phyloP scores from a whole-genome alignment of 1,284 basidiomycete genomes.

The Ceratobasidium sp. region DNA sequence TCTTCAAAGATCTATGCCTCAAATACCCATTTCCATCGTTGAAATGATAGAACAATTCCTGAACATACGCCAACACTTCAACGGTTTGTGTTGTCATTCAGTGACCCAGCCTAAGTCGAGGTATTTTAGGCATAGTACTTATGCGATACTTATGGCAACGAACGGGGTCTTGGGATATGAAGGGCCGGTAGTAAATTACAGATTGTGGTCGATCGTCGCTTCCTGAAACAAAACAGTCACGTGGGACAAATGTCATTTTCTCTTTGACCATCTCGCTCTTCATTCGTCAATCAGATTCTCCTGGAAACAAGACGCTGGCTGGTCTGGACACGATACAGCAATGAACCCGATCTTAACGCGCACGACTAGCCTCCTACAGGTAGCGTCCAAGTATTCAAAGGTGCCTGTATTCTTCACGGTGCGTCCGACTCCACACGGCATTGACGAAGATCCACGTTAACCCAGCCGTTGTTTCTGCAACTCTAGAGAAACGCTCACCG shows the following conservation, averaged over 20 bases:
- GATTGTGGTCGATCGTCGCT: too few relatives aligned
- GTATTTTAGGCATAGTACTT: too few relatives aligned
- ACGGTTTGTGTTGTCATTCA: too few relatives aligned
- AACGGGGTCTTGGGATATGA: background rate
- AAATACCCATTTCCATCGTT: too few relatives aligned
- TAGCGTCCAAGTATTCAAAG: background rate
- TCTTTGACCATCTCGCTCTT: background rate
- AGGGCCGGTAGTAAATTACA: too few relatives aligned
- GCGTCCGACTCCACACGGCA: background rate
- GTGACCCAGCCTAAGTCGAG: too few relatives aligned
- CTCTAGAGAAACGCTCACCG: slow-evolving; percentile 22
- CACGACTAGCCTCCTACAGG: background rate
- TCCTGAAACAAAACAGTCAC: background rate
- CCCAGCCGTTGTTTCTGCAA: background rate
- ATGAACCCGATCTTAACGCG: background rate
- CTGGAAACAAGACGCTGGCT: background rate
- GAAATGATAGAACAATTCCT: too few relatives aligned
- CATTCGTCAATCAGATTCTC: background rate
- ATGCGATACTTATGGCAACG: too few relatives aligned
- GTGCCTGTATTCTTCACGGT: slow-evolving; percentile 19
- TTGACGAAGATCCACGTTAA: background rate
- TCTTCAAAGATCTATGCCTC: too few relatives aligned
- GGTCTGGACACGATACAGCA: background rate
- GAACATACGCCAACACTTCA: too few relatives aligned
- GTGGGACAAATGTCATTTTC: background rate